phyloP scores from a whole-genome alignment of 495 filamentous ascomycete species.

The Aspergillus saccharolyticus region DNA sequence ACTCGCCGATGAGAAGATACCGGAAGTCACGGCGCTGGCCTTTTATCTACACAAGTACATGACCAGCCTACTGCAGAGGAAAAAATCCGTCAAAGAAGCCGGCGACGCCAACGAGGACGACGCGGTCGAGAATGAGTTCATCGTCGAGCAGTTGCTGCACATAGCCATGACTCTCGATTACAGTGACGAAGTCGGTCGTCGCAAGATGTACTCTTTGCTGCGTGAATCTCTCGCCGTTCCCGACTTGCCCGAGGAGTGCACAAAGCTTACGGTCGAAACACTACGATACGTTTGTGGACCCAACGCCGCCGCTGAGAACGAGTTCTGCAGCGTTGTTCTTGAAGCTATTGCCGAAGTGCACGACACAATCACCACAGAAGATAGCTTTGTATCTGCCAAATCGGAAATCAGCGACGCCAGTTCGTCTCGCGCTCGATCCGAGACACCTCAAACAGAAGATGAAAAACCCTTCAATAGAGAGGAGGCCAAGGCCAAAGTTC shows the following conservation, averaged over 20 bases:
- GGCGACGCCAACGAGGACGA: constrained; percentile 73
- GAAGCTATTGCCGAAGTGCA: constrained; percentile 95
- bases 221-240: constrained; percentile 79
- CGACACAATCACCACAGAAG: constrained; percentile 75
- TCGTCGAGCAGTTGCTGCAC: constrained; percentile 89
- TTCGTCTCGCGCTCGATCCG: constrained; percentile 36
- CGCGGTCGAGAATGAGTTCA: constrained; percentile 80
- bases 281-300: constrained; percentile 75
- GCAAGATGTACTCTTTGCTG: constrained; percentile 90
- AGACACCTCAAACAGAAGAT: constrained; percentile 40
- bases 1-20: constrained; percentile 85
- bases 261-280: constrained; percentile 79
- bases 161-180: constrained; percentile 91
- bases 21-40: constrained; percentile 85
- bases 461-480: constrained; percentile 57
- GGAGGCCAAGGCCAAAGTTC: constrained; percentile 71
- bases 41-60: constrained; percentile 76
- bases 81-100: constrained; percentile 49
- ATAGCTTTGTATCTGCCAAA: constrained; percentile 86
- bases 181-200: constrained; percentile 86
- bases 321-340: constrained; percentile 88
- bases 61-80: constrained; percentile 64
- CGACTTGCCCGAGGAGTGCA: constrained; percentile 86
- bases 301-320: constrained; percentile 73
- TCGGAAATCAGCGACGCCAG: constrained; percentile 72